A percentile compares a stretch with the other conserved stretches of the same genome.
phyloP scores from a whole-genome alignment of 1,139 yeast species.

The Pneumocystis carinii region DNA sequence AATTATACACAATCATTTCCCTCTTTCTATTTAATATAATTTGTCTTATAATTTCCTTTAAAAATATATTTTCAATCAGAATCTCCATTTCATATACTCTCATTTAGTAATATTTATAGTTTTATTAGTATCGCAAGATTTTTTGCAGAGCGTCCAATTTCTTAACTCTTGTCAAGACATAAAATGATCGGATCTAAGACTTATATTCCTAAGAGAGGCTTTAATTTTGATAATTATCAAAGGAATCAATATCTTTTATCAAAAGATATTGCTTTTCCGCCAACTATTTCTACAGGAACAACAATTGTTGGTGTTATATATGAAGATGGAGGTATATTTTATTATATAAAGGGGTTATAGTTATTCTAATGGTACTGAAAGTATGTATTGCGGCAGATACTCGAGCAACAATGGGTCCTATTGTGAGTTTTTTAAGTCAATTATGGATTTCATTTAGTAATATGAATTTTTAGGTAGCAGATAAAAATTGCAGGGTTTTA shows the following conservation, averaged over 20 bases:
- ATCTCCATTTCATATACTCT: too few species aligned
- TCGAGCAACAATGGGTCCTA: constrained; percentile 88
- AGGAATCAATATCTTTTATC: constrained; percentile 32
- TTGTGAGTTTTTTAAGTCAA: constrained; percentile 89
- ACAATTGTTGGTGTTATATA: constrained; percentile 94
- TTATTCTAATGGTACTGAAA: background rate
- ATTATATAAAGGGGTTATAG: background rate
- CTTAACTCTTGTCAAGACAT: too few species aligned
- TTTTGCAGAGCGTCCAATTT: too few species aligned
- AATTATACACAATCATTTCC: background rate
- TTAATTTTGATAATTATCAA: constrained; percentile 10
- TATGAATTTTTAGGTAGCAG: background rate
- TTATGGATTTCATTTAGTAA: constrained; percentile 30
- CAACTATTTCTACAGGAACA: constrained; percentile 93
- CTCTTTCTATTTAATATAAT: too few species aligned
- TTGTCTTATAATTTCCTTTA: too few species aligned
- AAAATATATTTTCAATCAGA: too few species aligned
- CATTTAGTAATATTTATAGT: too few species aligned
- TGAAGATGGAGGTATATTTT: constrained; percentile 60
- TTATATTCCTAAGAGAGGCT: constrained; percentile 6
- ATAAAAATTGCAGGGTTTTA: background rate
- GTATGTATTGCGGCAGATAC: constrained; percentile 85
- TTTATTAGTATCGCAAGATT: too few species aligned
- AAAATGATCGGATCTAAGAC: background rate
- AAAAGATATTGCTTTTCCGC: constrained; percentile 63